Evolutionary conservation across 805 yeast genomes (phyloP).

Genomic region (Diddensiella caesifluorescens): DNA sequence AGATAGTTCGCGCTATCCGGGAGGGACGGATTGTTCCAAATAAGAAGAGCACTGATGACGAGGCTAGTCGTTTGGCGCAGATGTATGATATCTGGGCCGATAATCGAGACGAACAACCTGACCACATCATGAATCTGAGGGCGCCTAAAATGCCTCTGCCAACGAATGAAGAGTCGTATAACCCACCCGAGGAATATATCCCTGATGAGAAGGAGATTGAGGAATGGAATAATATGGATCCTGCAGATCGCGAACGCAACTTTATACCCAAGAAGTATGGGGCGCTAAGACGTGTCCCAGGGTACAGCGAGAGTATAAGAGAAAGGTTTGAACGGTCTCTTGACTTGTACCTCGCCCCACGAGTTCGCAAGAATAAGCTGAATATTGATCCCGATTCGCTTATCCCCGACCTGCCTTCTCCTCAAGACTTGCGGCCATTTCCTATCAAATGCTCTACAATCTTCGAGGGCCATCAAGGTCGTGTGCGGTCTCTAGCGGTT

Average conservation of each 20-base stretch:
- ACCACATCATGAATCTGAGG: conserved; percentile 84
- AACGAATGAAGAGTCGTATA: conserved; percentile 91
- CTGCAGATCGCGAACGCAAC: conserved; percentile 70
- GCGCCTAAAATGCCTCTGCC: conserved; percentile 98
- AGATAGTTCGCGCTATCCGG: conserved; percentile 91
- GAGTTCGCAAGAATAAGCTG: conserved; percentile 84
- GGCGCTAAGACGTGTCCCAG: conserved; percentile 88
- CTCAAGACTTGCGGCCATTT: conserved; percentile 94
- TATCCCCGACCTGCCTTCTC: conserved; percentile 94
- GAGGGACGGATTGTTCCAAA: conserved; percentile 91
- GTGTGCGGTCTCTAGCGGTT: conserved; percentile 73
- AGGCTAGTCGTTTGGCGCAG: conserved; percentile 37
- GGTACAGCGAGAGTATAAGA: conserved; percentile 76
- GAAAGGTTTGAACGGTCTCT: conserved; percentile 92
- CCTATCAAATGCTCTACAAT: conserved; percentile 85
- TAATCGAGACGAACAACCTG: conserved; percentile 51
- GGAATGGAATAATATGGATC: conserved; percentile 64
- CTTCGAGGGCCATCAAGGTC: conserved; percentile 77
- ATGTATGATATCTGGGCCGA: conserved; percentile 83
- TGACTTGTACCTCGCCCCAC: conserved; percentile 92
- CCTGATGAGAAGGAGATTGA: conserved; percentile 70
- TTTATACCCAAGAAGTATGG: conserved; percentile 77
- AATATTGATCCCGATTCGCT: conserved; percentile 94
- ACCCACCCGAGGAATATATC: conserved; percentile 95
- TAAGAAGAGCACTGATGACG: conserved; percentile 46